Conservation (phyloP, 1,284 basidiomycete genomes). For the Pseudozyma pruni region DNA sequence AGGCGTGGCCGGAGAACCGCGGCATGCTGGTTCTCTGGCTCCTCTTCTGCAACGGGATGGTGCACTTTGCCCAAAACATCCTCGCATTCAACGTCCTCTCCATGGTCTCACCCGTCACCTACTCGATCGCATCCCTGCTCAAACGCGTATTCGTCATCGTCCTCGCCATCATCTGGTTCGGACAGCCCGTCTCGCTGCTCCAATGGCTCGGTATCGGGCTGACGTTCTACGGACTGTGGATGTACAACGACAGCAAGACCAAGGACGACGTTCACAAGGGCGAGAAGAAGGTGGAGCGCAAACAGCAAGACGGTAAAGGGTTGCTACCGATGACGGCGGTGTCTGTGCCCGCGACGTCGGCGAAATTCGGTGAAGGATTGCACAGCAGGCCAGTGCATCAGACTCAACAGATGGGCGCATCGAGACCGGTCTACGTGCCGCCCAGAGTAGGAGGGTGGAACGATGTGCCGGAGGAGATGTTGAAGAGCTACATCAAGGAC, state of each 20-base stretch:
- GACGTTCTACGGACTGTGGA: conserved; percentile 87
- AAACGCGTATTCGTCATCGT: conserved; percentile 98
- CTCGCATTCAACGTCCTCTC: conserved; percentile 96
- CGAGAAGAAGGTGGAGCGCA: conserved; percentile 20
- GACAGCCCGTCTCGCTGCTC: conserved; percentile 82
- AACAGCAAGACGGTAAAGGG: conserved; percentile 4
- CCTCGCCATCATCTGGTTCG: conserved; percentile 97
- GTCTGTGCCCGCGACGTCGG: too few relatives aligned
- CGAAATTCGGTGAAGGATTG: not conserved
- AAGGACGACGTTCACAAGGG: conserved; percentile 33
- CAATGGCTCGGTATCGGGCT: conserved; percentile 85
- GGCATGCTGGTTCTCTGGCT: conserved; percentile 71
- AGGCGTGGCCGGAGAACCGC: conserved; percentile 8
- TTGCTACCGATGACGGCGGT: conserved; percentile 11
- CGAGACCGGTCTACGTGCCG: conserved; percentile 1
- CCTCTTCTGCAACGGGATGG: conserved; percentile 89
- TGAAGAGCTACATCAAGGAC: conserved; percentile 35
- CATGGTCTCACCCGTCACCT: conserved; percentile 96
- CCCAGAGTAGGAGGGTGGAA: conserved; percentile 28
- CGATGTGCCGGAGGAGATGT: conserved; percentile 23
- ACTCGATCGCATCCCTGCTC: conserved; percentile 96
- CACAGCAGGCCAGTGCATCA: not conserved
- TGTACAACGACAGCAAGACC: conserved; percentile 92
- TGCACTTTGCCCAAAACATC: conserved; percentile 96
- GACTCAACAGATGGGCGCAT: too few relatives aligned